Conservation (phyloP, 225 moss, liverwort and hornwort genomes). For the Sphagnum contortum region DNA sequence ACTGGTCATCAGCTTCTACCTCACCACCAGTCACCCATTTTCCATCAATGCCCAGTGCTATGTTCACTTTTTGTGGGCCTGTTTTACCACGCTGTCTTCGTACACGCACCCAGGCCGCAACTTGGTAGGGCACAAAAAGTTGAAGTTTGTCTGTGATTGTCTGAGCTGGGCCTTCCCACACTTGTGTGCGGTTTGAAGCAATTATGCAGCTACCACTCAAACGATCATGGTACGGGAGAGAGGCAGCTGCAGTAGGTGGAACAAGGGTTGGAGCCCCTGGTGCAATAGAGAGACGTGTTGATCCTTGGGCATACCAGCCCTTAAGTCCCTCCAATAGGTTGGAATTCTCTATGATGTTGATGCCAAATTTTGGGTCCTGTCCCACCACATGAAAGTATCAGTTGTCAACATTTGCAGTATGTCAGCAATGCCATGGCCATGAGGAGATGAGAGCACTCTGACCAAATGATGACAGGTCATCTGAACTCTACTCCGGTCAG, state of each 20-base stretch:
- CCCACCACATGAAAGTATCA: not conserved
- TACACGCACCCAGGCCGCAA: conserved; percentile 76
- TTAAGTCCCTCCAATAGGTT: conserved; percentile 38
- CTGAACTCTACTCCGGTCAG: too few relatives aligned
- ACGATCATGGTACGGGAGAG: conserved; percentile 29
- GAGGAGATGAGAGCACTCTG: too few relatives aligned
- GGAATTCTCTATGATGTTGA: conserved; percentile 65
- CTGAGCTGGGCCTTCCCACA: conserved; percentile 90
- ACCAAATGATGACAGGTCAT: too few relatives aligned
- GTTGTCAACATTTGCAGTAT: too few relatives aligned
- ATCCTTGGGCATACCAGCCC: conserved; percentile 69
- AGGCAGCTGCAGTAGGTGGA: conserved; percentile 38
- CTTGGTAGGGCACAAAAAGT: conserved; percentile 70
- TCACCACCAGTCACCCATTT: conserved; percentile 73
- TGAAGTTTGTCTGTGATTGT: conserved; percentile 59
- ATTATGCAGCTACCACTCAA: conserved; percentile 52
- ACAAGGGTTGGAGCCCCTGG: conserved; percentile 43
- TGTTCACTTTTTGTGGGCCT: conserved; percentile 56
- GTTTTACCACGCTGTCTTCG: conserved; percentile 1
- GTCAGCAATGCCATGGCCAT: too few relatives aligned
- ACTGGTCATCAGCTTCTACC: conserved; percentile 40
- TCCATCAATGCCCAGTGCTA: conserved; percentile 69
- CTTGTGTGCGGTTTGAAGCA: conserved; percentile 57
- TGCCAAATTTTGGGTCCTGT: conserved; percentile 42
- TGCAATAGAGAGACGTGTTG: conserved; percentile 42